Evolutionary conservation across 768 basidiomycete species (phyloP).

Genomic region (Tricholoma bakamatsutake): DNA sequence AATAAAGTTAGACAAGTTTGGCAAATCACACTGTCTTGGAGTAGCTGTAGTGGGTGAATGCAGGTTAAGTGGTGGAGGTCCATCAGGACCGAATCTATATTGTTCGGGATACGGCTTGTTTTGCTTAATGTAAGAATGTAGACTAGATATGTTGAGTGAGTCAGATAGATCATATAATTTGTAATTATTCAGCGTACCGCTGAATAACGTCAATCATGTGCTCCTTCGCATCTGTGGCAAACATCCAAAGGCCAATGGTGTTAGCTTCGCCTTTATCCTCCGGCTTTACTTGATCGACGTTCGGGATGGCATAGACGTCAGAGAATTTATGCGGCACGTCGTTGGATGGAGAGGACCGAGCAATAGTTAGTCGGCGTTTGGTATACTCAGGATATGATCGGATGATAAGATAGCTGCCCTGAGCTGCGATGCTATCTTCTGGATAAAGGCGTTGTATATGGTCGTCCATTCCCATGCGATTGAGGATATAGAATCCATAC

Average conservation of each 20-base stretch:
- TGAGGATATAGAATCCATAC: slow-evolving; percentile 82
- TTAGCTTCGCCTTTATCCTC: slow-evolving; percentile 50
- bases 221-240: slow-evolving; percentile 62
- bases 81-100: slow-evolving; percentile 61
- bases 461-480: slow-evolving; percentile 75
- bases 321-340: slow-evolving; percentile 42
- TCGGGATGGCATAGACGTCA: slow-evolving; percentile 39
- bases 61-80: slow-evolving; percentile 55
- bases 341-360: slow-evolving; percentile 26
- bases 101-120: slow-evolving; percentile 68
- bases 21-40: slow-evolving; percentile 12
- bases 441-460: slow-evolving; percentile 71
- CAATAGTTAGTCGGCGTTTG: slow-evolving; percentile 34
- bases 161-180: slow-evolving; percentile 1
- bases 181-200: slow-evolving; percentile 39
- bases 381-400: slow-evolving; percentile 71
- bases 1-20: background rate
- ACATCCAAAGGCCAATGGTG: slow-evolving; percentile 74
- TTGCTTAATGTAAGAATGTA: slow-evolving; percentile 59
- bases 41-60: slow-evolving; percentile 23
- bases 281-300: slow-evolving; percentile 36
- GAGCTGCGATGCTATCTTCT: slow-evolving; percentile 65
- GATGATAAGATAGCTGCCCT: slow-evolving; percentile 66
- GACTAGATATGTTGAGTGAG: slow-evolving; percentile 26
- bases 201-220: slow-evolving; percentile 66